Evolutionary conservation across 768 basidiomycete genomes (phyloP), one percentile per base, ranked within the genome.

Genomic region (Hebeloma cylindrosporum): DNA sequence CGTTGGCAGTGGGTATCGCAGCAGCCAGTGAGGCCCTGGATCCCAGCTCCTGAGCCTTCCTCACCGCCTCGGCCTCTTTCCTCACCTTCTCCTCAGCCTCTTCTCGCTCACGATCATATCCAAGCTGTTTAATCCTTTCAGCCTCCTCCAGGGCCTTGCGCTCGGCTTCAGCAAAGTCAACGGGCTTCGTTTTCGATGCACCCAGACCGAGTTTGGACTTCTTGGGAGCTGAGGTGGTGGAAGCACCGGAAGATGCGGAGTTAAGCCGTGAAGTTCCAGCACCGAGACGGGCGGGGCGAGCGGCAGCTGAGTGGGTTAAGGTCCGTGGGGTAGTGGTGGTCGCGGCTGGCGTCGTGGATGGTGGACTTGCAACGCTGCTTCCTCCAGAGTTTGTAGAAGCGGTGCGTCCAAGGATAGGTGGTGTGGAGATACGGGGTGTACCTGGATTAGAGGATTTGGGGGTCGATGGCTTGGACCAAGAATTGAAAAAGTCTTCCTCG

Each of bases 151-250:
- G 61, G 0, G 96, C 96, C 54, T 86, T 87, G 21, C 85, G 74
- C 64, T 98, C 94, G 0, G 93, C 96, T 56, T 92, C 92, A 14
- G 88, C 96, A 62, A 99, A 99, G 67, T 97, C 84, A 53, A 97
- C 83, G 1, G 87, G 78, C 5, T 80, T 83, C 0, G 92, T 79
- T 63, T 92, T 94, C 60, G 88, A 86, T 7, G 94, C 96, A 10
- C 95, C 94, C 1, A 93, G 76, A 20, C 88, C 90, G 10, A 87
- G 75, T 57, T 85, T 85, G 6, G 77, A 73, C 61, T 88, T 88
- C 63, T 81, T 82, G 5, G 75, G 62, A 4, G 65, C 58, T 5
- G 71, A 22, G n/a, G 63, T 60, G 2, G 66, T 56, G 1, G 71
- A 63, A 7, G 60, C 60, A n/a, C 64, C 59, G 10, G 65, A 64